These are phyloP conservation scores for Calonectria crousiana DNA, from an alignment of 2,329 filamentous ascomycete species.

Conservation along the genomic window DNA sequence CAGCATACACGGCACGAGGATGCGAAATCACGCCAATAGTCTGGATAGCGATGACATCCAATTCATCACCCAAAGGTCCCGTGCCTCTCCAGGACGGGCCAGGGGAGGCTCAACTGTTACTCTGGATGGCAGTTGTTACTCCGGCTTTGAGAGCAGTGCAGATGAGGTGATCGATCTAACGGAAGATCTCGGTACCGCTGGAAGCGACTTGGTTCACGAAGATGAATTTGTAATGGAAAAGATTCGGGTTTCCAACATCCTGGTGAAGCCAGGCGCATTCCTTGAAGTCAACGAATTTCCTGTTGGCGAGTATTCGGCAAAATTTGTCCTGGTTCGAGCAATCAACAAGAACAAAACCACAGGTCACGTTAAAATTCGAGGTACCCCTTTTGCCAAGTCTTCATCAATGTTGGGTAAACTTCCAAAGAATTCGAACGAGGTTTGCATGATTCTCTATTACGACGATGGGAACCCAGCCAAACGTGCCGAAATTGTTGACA, in stretches of 20 bases:
- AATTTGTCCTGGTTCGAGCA: constrained; percentile 57
- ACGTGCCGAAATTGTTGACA: constrained; percentile 53
- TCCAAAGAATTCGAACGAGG: constrained; percentile 55
- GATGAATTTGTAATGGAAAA: constrained; percentile 40
- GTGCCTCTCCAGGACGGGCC: neutral
- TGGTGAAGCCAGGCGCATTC: constrained; percentile 41
- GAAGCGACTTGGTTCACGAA: constrained; percentile 27
- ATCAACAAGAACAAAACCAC: constrained; percentile 50
- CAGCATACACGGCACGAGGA: neutral
- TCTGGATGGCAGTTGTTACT: constrained; percentile 24
- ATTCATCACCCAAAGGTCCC: constrained; percentile 32
- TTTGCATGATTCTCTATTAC: constrained; percentile 55
- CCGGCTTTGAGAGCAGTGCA: neutral
- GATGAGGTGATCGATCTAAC: constrained; percentile 52
- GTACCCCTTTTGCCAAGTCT: constrained; percentile 53
- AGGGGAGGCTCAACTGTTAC: constrained; percentile 41
- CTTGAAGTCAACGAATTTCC: constrained; percentile 43
- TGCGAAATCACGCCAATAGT: constrained; percentile 7
- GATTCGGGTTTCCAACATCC: constrained; percentile 18
- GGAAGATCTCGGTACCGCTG: constrained; percentile 31
- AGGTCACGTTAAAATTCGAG: constrained; percentile 49
- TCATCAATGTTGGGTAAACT: constrained; percentile 52
- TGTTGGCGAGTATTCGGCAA: constrained; percentile 41
- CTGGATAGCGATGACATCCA: constrained; percentile 26
- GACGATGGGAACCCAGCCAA: constrained; percentile 48